Base-by-base conservation (phyloP, 1,284 basidiomycete species). In the Ganoderma sp. region DNA sequence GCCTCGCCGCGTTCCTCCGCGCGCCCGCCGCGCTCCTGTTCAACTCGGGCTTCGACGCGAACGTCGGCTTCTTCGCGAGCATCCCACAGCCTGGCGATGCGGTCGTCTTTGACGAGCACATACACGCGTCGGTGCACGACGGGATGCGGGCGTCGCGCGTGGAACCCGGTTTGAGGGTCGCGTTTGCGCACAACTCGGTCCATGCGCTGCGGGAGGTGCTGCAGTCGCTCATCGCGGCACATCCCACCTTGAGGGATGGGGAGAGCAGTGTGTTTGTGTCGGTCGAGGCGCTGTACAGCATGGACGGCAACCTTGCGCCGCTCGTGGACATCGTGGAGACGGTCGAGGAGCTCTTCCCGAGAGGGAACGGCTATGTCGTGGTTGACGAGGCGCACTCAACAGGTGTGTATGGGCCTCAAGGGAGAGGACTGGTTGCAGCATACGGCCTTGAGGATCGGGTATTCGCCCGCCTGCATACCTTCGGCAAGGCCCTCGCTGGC, bases 1-100 rank as follows among this genome's bases (percentile, higher is more conserved):
- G 93, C 0, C 84, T 96, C 25, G 80, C 83, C 0, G 69, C 61
- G 1, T 92, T 94, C 79, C 94, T 96, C 80, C 73, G 79, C 34
- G 82, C 87, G 3, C 87, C 87, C 58, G 81, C 88, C 0, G 94
- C 93, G 0, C 83, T 99, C 14, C 84, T 99, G 19, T 98, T 98
- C 87, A 97, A 96, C 79, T 96, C 94, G 0, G 97, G 97, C 0
- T 98, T 92, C 80, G 96, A 98, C 79, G 96, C 97, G 19, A 99
- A 99, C 76, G 92, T 91, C 2, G 93, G 92, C 0, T 88, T 98
- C 78, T 97, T 98, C 81, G 85, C 93, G 0, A 88, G 88, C 52
- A 81, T 98, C 0, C 96, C 96, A 0, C 94, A 96, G 73, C 79
- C 84, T 0, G 88, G 88, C 14, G 97, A 99, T 76, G 86, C 88